Conservation (phyloP, 225 moss, liverwort and hornwort genomes). For the Bryum argenteum region DNA sequence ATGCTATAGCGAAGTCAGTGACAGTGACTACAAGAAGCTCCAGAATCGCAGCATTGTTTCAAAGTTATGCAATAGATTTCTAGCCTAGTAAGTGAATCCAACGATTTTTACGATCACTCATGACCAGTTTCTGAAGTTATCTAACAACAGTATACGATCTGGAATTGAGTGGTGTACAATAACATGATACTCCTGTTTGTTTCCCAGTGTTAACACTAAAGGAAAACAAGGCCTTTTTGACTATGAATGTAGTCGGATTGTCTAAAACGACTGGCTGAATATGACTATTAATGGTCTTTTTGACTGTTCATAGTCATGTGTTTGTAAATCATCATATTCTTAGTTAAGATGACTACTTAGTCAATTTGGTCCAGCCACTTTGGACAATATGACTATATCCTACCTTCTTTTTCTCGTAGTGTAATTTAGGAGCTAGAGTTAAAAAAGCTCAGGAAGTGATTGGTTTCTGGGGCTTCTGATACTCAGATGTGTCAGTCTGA, state of each 20-base stretch:
- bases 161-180: background rate
- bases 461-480: background rate
- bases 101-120: conserved; percentile 1
- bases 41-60: too few species aligned
- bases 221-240: too few species aligned
- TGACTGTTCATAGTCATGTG: too few species aligned
- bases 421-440: too few species aligned
- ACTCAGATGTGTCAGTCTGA: background rate
- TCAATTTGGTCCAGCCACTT: too few species aligned
- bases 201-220: background rate
- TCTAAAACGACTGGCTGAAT: too few species aligned
- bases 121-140: background rate
- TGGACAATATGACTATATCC: too few species aligned
- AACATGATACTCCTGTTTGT: background rate
- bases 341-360: too few species aligned
- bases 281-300: too few species aligned
- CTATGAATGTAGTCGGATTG: too few species aligned
- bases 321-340: too few species aligned
- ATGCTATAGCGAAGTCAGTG: conserved; percentile 4
- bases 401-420: too few species aligned
- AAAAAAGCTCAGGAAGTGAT: background rate
- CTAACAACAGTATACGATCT: background rate
- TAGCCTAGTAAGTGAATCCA: background rate
- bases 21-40: conserved; percentile 15
- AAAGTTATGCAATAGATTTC: background rate